These are phyloP conservation scores for Tolypocladium inflatum DNA, from an alignment of 2,329 filamentous ascomycete species.

Conservation along the genomic window DNA sequence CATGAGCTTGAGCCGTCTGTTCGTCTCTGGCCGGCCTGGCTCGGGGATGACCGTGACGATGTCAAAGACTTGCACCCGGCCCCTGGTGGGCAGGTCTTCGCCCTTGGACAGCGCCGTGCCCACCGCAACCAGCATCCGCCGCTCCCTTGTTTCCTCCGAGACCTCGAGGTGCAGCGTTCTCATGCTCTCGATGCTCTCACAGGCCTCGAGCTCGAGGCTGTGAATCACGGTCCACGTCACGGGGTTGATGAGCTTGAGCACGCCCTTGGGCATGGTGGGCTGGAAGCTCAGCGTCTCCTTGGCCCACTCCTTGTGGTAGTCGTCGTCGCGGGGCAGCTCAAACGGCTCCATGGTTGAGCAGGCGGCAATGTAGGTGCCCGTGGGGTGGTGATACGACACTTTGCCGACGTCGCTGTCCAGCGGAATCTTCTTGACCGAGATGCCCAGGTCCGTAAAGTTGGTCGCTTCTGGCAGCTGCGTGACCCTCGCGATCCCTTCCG, in stretches of 20 bases:
- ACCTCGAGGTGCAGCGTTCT: slow-evolving; percentile 79
- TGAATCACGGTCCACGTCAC: slow-evolving; percentile 72
- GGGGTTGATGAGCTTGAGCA: slow-evolving; percentile 71
- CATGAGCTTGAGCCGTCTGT: slow-evolving; percentile 74
- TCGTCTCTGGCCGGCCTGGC: slow-evolving; percentile 74
- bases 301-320: slow-evolving; percentile 73
- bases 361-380: slow-evolving; percentile 66
- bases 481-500: slow-evolving; percentile 61
- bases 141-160: slow-evolving; percentile 83
- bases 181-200: slow-evolving; percentile 72
- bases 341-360: slow-evolving; percentile 63
- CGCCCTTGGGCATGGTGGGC: slow-evolving; percentile 62
- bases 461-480: slow-evolving; percentile 59
- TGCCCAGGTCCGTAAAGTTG: slow-evolving; percentile 64
- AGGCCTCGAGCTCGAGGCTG: slow-evolving; percentile 59
- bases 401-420: slow-evolving; percentile 62
- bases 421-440: slow-evolving; percentile 63
- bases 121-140: slow-evolving; percentile 71
- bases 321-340: slow-evolving; percentile 76
- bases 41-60: slow-evolving; percentile 87
- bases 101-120: slow-evolving; percentile 81
- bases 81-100: slow-evolving; percentile 80
- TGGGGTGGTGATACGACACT: slow-evolving; percentile 67
- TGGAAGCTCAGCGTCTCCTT: slow-evolving; percentile 55
- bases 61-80: slow-evolving; percentile 83